Conservation (phyloP, 495 filamentous ascomycete genomes). For the Daldinia concentrica region DNA sequence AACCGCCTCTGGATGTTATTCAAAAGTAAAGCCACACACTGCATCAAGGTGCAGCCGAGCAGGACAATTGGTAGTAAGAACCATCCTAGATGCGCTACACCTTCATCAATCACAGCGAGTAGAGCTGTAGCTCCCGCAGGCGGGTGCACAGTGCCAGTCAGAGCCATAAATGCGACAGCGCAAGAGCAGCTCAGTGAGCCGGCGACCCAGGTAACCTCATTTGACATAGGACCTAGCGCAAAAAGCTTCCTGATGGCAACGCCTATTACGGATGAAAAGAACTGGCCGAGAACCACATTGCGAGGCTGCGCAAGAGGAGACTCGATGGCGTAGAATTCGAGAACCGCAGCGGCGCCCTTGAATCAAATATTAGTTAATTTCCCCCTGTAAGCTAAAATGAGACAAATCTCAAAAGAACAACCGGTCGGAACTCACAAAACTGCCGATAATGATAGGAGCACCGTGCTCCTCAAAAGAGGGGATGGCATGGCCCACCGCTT, state of each 20-base stretch:
- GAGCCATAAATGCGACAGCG: slow-evolving; percentile 74
- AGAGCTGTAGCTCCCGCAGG: slow-evolving; percentile 90
- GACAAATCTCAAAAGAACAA: background rate
- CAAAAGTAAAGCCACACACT: slow-evolving; percentile 69
- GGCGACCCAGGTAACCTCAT: slow-evolving; percentile 69
- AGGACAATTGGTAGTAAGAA: slow-evolving; percentile 73
- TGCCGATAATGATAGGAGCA: slow-evolving; percentile 61
- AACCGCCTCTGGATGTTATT: slow-evolving; percentile 82
- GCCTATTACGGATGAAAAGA: slow-evolving; percentile 73
- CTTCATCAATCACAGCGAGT: slow-evolving; percentile 71
- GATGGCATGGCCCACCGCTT: slow-evolving; percentile 52
- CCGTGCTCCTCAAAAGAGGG: slow-evolving; percentile 48
- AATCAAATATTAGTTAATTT: slow-evolving; percentile 1
- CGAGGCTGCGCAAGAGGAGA: slow-evolving; percentile 87
- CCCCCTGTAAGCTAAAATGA: background rate
- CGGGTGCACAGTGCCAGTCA: slow-evolving; percentile 84
- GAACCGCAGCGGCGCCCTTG: slow-evolving; percentile 77
- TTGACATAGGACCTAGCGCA: slow-evolving; percentile 62
- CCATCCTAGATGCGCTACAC: slow-evolving; percentile 73
- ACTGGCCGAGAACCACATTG: slow-evolving; percentile 76
- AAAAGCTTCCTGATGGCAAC: slow-evolving; percentile 78
- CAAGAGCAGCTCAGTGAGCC: slow-evolving; percentile 75
- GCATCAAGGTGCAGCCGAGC: slow-evolving; percentile 72
- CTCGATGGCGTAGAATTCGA: slow-evolving; percentile 77
- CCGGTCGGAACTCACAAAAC: slow-evolving; percentile 54